These are phyloP conservation scores for Phytophthora idaei DNA, from an alignment of 352 stramenopile species.

Conservation along the genomic window DNA sequence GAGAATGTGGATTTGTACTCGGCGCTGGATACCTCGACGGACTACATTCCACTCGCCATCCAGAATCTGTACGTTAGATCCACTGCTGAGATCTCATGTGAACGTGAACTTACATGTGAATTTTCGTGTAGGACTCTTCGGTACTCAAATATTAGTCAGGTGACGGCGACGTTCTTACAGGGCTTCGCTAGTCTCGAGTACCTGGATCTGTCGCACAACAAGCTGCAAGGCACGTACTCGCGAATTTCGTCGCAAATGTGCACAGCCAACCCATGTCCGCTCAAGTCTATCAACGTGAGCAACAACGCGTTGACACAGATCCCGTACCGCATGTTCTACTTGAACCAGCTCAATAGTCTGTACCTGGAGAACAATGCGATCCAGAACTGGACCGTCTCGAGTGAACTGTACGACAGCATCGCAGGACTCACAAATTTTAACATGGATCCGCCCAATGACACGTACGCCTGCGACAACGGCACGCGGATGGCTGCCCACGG, in stretches of 20 bases:
- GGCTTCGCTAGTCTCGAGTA: slow-evolving; percentile 50
- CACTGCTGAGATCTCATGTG: neutral
- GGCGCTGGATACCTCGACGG: slow-evolving; percentile 36
- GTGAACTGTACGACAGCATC: slow-evolving; percentile 45
- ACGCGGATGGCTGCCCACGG: slow-evolving; percentile 43
- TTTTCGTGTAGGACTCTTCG: slow-evolving; percentile 33
- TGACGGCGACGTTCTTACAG: slow-evolving; percentile 49
- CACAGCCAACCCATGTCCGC: slow-evolving; percentile 49
- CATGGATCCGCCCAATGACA: slow-evolving; percentile 34
- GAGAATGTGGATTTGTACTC: slow-evolving; percentile 51
- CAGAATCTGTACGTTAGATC: slow-evolving; percentile 41
- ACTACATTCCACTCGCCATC: slow-evolving; percentile 53
- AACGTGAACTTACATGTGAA: slow-evolving; percentile 4
- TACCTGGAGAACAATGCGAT: slow-evolving; percentile 54
- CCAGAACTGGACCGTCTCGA: slow-evolving; percentile 50
- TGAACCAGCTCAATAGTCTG: slow-evolving; percentile 51
- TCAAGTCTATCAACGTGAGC: slow-evolving; percentile 58
- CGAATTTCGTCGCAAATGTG: slow-evolving; percentile 57
- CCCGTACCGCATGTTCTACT: slow-evolving; percentile 52
- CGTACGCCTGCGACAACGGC: slow-evolving; percentile 46
- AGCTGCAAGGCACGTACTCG: slow-evolving; percentile 49
- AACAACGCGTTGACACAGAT: slow-evolving; percentile 45
- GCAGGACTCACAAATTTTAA: slow-evolving; percentile 52
- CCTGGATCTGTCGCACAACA: slow-evolving; percentile 57
- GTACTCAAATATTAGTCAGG: slow-evolving; percentile 48